phyloP scores from a whole-genome alignment of 352 stramenopile species.

The Aphanomyces invadans region DNA sequence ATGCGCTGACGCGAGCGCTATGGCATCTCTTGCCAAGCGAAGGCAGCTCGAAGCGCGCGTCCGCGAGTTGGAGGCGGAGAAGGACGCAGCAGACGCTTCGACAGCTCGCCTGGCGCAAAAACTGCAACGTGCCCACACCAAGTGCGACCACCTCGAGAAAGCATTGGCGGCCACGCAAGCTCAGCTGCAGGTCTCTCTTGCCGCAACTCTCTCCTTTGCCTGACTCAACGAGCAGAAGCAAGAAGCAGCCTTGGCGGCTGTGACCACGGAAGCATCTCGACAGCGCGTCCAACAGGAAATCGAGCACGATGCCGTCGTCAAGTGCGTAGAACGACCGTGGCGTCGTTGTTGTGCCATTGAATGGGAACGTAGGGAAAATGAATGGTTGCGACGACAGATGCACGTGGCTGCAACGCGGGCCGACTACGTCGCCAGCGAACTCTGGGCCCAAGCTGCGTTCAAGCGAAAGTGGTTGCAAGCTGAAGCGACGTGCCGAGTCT shows the following conservation, averaged over 20 bases:
- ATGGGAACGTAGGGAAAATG: background rate
- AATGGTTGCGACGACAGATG: background rate
- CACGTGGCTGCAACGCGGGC: background rate
- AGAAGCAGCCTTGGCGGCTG: background rate
- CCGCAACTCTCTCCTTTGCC: background rate
- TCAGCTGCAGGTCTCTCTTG: background rate
- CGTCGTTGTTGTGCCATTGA: too few species aligned
- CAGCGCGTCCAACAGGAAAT: background rate
- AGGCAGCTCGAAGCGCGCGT: background rate
- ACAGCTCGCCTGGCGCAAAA: background rate
- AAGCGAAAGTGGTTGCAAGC: constrained; percentile 6
- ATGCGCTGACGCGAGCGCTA: background rate
- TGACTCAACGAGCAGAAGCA: background rate
- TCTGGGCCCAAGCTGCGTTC: background rate
- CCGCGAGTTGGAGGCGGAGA: background rate
- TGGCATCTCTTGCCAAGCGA: background rate
- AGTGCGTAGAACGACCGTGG: too few species aligned
- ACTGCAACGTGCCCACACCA: background rate
- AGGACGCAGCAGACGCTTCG: background rate
- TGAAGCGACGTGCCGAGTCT: background rate
- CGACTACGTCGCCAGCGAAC: background rate
- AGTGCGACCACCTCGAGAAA: background rate
- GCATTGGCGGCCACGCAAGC: background rate
- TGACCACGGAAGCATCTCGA: background rate
- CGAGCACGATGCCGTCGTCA: background rate